phyloP scores from a whole-genome alignment of 805 yeast genomes.

The Candida alai region DNA sequence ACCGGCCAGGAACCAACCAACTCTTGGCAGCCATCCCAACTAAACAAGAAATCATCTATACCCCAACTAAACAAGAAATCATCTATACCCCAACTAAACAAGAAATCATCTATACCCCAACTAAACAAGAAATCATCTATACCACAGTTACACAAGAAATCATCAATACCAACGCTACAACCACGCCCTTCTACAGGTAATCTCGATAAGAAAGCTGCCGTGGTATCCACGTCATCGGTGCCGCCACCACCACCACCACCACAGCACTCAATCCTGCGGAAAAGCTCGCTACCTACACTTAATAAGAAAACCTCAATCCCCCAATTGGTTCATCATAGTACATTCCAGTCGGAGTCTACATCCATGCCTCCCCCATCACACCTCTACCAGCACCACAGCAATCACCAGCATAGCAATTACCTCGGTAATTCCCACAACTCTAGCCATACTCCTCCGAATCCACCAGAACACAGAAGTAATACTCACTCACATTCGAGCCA shows the following conservation, averaged over 20 bases:
- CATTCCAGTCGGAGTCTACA: conserved; percentile 1
- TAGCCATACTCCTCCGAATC: too few species aligned
- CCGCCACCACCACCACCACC: too few species aligned
- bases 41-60: conserved; percentile 12
- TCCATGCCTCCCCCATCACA: conserved; percentile 2
- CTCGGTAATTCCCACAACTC: too few species aligned
- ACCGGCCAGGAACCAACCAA: conserved; percentile 4
- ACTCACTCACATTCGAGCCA: too few species aligned
- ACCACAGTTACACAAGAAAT: conserved; percentile 16
- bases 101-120: conserved; percentile 12
- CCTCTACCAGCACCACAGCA: conserved; percentile 11
- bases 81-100: conserved; percentile 12
- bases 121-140: conserved; percentile 17
- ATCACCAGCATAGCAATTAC: conserved; percentile 8
- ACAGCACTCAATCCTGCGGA: too few species aligned
- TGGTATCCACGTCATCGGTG: too few species aligned
- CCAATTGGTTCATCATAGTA: conserved; percentile 5
- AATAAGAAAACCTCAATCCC: conserved; percentile 13
- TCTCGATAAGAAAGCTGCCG: too few species aligned
- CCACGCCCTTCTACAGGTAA: conserved; percentile 10
- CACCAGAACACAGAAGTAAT: too few species aligned
- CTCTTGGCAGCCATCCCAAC: conserved; percentile 12
- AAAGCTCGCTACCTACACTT: conserved; percentile 13
- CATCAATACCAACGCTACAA: conserved; percentile 16
- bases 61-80: conserved; percentile 13